These are phyloP conservation scores for Neonectria faginata DNA, from an alignment of 2,329 filamentous ascomycete species.

Conservation along the genomic window DNA sequence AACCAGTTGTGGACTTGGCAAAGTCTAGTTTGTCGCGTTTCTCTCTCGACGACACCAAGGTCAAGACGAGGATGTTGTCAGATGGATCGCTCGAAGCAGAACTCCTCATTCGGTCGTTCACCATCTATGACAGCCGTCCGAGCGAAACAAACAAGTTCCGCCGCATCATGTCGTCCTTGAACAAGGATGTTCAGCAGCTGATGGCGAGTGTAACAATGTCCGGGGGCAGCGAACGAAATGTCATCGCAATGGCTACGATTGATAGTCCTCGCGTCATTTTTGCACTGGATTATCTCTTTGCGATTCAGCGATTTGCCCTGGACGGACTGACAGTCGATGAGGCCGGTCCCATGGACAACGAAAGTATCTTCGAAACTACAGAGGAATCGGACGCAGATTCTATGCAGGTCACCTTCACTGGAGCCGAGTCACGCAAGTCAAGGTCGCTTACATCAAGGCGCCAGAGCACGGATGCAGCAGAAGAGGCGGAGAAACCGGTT, in stretches of 20 bases:
- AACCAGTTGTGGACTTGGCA: constrained; percentile 82
- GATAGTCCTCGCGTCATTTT: constrained; percentile 96
- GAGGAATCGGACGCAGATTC: constrained; percentile 72
- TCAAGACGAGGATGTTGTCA: constrained; percentile 93
- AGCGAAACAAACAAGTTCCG: constrained; percentile 94
- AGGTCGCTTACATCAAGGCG: constrained; percentile 45
- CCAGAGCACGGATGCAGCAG: constrained; percentile 37
- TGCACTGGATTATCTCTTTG: constrained; percentile 94
- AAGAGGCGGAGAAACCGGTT: constrained; percentile 34
- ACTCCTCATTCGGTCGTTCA: constrained; percentile 92
- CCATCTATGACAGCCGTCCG: constrained; percentile 90
- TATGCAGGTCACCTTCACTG: constrained; percentile 60
- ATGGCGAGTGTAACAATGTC: constrained; percentile 98
- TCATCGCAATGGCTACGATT: constrained; percentile 92
- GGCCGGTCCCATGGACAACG: constrained; percentile 61
- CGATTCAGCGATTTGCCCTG: constrained; percentile 84
- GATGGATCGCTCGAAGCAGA: constrained; percentile 94
- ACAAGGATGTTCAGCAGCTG: constrained; percentile 94
- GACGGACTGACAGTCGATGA: constrained; percentile 75
- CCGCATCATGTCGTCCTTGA: constrained; percentile 97
- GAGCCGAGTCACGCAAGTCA: constrained; percentile 49
- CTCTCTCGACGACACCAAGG: constrained; percentile 89
- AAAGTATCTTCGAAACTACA: constrained; percentile 66
- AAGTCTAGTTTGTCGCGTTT: constrained; percentile 91
- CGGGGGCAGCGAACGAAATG: constrained; percentile 80